Conservation (phyloP, 306 rosid genomes). For the Canavalia ensiformis region DNA sequence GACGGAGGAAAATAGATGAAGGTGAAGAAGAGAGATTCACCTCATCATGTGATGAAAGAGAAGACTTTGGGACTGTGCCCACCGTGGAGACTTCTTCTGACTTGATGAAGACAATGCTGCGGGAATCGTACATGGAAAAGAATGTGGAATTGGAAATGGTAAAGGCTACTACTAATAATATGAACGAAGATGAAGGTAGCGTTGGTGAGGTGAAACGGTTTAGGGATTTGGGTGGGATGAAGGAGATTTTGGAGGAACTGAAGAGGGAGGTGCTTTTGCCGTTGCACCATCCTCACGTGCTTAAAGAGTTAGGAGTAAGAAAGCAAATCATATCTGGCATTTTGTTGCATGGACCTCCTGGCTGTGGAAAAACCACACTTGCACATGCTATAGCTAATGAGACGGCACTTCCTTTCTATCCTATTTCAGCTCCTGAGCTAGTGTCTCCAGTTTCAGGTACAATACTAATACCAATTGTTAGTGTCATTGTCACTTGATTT, state of each 20-base stretch:
- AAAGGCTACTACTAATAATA: conserved; percentile 35
- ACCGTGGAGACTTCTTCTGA: conserved; percentile 71
- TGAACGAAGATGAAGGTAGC: conserved; percentile 48
- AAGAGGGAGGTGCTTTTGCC: conserved; percentile 73
- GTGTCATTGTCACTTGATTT: neutral
- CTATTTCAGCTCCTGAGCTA: conserved; percentile 74
- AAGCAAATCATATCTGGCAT: conserved; percentile 66
- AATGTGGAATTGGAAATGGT: conserved; percentile 66
- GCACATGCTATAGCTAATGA: conserved; percentile 94
- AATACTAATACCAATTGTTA: neutral
- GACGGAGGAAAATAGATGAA: conserved; percentile 51
- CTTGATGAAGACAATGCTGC: conserved; percentile 68
- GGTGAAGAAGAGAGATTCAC: conserved; percentile 52
- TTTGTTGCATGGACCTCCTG: conserved; percentile 85
- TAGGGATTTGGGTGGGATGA: conserved; percentile 81
- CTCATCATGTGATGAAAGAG: neutral
- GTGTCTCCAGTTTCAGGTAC: conserved; percentile 84
- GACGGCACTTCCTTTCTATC: conserved; percentile 74
- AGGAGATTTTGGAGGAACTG: conserved; percentile 67
- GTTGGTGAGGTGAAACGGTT: conserved; percentile 67
- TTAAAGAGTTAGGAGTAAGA: conserved; percentile 59
- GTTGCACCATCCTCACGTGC: conserved; percentile 62
- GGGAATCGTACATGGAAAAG: conserved; percentile 64
- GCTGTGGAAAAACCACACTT: conserved; percentile 89
- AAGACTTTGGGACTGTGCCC: conserved; percentile 51